Evolutionary conservation across 768 basidiomycete species (phyloP).

Genomic region (Antrodiella citrinella): DNA sequence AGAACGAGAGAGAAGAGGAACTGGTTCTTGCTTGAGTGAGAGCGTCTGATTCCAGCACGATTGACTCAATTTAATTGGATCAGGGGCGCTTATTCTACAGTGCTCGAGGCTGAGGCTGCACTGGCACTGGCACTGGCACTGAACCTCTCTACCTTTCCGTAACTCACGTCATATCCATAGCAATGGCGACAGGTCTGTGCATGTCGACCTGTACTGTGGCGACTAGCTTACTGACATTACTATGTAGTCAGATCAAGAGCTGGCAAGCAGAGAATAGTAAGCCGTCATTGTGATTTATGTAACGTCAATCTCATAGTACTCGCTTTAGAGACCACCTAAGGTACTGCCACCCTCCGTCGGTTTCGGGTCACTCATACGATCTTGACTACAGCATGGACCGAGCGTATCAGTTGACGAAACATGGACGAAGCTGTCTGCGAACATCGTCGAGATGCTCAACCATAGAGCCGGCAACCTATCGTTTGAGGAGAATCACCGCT

Average conservation of each 20-base stretch:
- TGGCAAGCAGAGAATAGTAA: conserved; percentile 32
- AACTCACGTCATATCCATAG: too few species aligned
- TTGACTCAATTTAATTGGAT: too few species aligned
- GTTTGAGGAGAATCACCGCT: conserved; percentile 91
- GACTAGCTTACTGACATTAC: neutral
- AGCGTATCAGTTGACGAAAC: conserved; percentile 76
- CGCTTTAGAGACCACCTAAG: conserved; percentile 34
- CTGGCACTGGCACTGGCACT: too few species aligned
- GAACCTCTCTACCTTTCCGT: too few species aligned
- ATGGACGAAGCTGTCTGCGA: conserved; percentile 72
- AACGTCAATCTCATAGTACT: conserved; percentile 5
- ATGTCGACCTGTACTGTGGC: conserved; percentile 10
- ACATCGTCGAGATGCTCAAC: conserved; percentile 91
- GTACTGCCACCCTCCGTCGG: conserved; percentile 26
- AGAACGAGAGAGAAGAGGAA: too few species aligned
- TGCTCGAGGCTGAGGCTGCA: too few species aligned
- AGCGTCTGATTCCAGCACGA: too few species aligned
- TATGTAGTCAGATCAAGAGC: neutral
- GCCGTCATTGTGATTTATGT: conserved; percentile 21
- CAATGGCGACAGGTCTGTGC: neutral
- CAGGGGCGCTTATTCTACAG: too few species aligned
- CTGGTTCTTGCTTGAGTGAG: too few species aligned
- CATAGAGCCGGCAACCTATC: conserved; percentile 86
- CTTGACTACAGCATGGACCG: conserved; percentile 49
- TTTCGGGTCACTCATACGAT: neutral